Evolutionary conservation across 352 stramenopile genomes (phyloP), one percentile per base, ranked within the genome.

Genomic region (Pythium insidiosum): DNA sequence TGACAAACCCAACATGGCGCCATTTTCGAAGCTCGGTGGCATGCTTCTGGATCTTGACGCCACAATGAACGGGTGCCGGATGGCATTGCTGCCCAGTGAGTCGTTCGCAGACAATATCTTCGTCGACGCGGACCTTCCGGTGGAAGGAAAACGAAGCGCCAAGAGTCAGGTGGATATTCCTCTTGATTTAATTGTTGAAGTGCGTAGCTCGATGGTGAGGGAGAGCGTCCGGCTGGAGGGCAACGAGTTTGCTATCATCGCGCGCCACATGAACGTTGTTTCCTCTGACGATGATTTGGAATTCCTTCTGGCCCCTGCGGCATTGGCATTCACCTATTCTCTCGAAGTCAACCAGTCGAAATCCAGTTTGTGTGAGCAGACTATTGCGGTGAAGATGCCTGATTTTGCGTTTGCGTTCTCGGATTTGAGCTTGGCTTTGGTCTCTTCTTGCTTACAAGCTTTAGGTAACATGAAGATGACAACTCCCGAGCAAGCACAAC

Each of bases 331-430:
- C 12, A 26, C 42, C 5, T 47, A 54, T n/a, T 31, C 37, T 11
- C 44, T 62, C 0, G 47, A 62, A 20, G 53, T 41, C 2, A 47
- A 62, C 30, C 38, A 38, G 21, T 22, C 26, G 0, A 48, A 56
- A 40, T 29, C 42, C n/a, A 23, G 47, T 2, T 44, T 43, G 6
- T 50, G 30, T 21, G 12, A 26, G 18, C 58, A 67, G 30, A 56
- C 49, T 28, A 38, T 72, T 11, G 51, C 43, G 1, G 47, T 63
- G 6, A 52, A 48, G 1, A 50, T 68, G 20, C 58, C 62, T 11
- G 58, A 72, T 34, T 37, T 72, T 10, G 41, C 55, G 18, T 43
- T 72, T 26, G 61, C 55, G 18, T 72, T 72, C 33, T 72, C 62
- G 6, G 56, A 72, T 47, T 47, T 68, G 43, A 72, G 61, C 19